Evolutionary conservation across 164 flowering plant genomes (phyloP), one percentile per base, ranked within the genome.

Genomic region (Aristolochia contorta): DNA sequence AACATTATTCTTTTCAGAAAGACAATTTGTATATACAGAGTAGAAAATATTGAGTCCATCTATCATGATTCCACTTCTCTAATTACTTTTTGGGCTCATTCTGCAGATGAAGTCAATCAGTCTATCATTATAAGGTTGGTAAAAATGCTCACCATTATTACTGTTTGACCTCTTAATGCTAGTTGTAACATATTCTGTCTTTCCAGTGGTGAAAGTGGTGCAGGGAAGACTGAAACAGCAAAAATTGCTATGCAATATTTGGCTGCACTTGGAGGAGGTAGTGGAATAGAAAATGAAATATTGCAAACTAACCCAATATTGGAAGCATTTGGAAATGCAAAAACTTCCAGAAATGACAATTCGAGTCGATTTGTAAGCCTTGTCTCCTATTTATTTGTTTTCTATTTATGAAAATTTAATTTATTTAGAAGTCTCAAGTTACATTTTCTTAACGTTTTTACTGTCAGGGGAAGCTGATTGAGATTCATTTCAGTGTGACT

Each of bases 211-310:
- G 99, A 94, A 79, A 94, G 99, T 75, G 99, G 99, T 65, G 97
- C 99, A 13, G 99, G 99, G n/a, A 94, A 94, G 70, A 94, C 99
- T 49, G 99, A 94, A 75, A 91, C 99, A 25, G 97, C 97, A 72
- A 94, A 94, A 71, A 91, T 91, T 67, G 93, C 96, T 41, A 94
- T 94, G 99, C 97, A 89, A 69, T 94, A 91, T 75, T 79, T 94
- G 81, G 97, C 99, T 65, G 87, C 96, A 21, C 91, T 91, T 74
- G 97, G 99, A 65, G 99, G 99, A 55, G 96, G 99, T 50, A 85
- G 96, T 78, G 97, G 97, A 56, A 88, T 91, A 49, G 99, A 94
- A 72, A 77, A 84, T 76, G 96, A 91, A 65, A 89, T 91, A 71
- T 68, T 94, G 76, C 84, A 94, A 76, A 89, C 99, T 16, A 94